phyloP scores from a whole-genome alignment of 129 eudicot species.

The Smallanthus sonchifolius region DNA sequence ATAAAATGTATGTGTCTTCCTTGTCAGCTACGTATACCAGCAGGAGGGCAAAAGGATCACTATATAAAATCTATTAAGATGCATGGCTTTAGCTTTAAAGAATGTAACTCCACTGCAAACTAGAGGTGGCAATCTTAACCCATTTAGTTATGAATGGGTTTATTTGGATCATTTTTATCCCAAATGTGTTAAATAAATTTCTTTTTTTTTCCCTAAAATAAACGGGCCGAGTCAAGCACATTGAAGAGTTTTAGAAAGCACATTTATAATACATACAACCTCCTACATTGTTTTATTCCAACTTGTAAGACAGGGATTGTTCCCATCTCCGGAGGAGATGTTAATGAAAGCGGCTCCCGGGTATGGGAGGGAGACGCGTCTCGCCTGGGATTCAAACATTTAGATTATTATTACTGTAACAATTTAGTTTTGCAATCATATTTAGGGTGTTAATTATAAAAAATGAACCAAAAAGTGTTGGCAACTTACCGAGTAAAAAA shows the following conservation, averaged over 20 bases:
- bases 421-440: neutral
- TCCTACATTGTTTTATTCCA: neutral
- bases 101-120: neutral
- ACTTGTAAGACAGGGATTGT: too few relatives aligned
- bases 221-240: neutral
- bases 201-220: neutral
- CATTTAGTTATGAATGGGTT: neutral
- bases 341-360: too few relatives aligned
- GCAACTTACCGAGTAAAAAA: slow-evolving; percentile 60
- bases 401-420: neutral
- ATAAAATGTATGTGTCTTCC: neutral
- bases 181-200: neutral
- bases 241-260: neutral
- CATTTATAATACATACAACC: neutral
- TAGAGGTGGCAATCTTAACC: neutral
- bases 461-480: neutral
- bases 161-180: neutral
- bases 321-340: too few relatives aligned
- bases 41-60: neutral
- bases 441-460: neutral
- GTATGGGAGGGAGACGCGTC: too few relatives aligned
- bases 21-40: neutral
- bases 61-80: neutral
- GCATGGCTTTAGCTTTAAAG: neutral
- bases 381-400: too few relatives aligned